Evolutionary conservation across 139 green algal genomes (phyloP).

Genomic region (Haematococcus lacustris): DNA sequence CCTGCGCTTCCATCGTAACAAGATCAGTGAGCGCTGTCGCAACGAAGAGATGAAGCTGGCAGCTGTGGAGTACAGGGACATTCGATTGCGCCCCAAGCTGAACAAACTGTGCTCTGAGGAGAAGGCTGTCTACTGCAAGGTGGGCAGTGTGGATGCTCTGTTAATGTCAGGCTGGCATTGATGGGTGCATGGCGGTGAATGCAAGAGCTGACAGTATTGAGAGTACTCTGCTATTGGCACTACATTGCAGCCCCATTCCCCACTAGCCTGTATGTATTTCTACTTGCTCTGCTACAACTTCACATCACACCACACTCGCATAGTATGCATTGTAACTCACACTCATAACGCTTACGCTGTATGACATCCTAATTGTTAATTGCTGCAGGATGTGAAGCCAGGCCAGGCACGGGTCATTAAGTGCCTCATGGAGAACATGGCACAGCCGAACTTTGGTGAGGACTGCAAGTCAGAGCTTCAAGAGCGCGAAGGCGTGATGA

Average conservation of each 20-base stretch:
- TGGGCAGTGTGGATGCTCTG: constrained; percentile 10
- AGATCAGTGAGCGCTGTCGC: constrained; percentile 44
- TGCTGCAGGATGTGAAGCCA: constrained; percentile 51
- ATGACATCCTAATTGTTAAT: too few species aligned
- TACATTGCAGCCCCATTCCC: too few species aligned
- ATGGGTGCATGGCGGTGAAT: too few species aligned
- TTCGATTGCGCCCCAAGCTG: constrained; percentile 62
- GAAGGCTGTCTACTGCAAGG: constrained; percentile 69
- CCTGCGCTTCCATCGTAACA: constrained; percentile 49
- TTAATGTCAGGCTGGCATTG: too few species aligned
- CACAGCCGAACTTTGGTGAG: constrained; percentile 63
- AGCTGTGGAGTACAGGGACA: constrained; percentile 45
- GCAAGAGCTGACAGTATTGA: too few species aligned
- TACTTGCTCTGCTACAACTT: too few species aligned
- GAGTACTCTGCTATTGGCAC: too few species aligned
- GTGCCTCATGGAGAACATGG: constrained; percentile 61
- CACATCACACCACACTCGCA: too few species aligned
- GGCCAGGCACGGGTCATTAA: constrained; percentile 52
- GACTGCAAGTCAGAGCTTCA: constrained; percentile 58
- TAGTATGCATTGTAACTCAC: too few species aligned
- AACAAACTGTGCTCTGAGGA: constrained; percentile 71
- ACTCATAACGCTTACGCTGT: too few species aligned
- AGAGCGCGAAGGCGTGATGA: constrained; percentile 42
- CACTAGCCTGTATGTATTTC: too few species aligned
- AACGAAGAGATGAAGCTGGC: constrained; percentile 68